These are phyloP conservation scores for Cystoderma amianthinum DNA, from an alignment of 768 basidiomycete species.

Conservation along the genomic window DNA sequence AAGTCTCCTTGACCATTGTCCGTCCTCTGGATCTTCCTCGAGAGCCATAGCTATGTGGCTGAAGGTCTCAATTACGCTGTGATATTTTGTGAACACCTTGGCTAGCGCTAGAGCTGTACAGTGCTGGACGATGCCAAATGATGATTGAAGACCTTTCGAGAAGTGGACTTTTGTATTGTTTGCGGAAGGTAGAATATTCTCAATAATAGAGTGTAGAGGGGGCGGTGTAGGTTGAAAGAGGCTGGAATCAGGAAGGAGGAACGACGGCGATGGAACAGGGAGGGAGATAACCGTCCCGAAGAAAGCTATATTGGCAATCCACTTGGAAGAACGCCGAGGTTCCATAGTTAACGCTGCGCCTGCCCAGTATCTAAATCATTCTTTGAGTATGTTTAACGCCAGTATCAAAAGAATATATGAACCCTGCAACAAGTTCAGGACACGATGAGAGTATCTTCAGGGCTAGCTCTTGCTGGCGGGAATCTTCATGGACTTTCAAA, in stretches of 20 bases:
- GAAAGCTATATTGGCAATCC: constrained; percentile 87
- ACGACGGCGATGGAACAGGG: constrained; percentile 58
- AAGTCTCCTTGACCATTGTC: constrained; percentile 66
- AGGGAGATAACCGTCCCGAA: constrained; percentile 74
- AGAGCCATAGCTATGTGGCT: constrained; percentile 41
- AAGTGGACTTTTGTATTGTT: constrained; percentile 68
- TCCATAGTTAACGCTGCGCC: constrained; percentile 67
- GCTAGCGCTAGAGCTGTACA: constrained; percentile 74
- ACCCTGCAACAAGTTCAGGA: constrained; percentile 84
- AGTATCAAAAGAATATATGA: constrained; percentile 12
- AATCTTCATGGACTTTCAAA: constrained; percentile 86
- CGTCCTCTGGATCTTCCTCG: constrained; percentile 53
- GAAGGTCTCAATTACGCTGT: constrained; percentile 43
- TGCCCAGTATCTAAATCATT: constrained; percentile 57
- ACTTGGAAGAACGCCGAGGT: constrained; percentile 81
- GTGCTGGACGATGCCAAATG: constrained; percentile 76
- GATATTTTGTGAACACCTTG: constrained; percentile 70
- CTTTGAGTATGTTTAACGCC: constrained; percentile 7
- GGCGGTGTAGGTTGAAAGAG: constrained; percentile 72
- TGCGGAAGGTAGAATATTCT: constrained; percentile 70
- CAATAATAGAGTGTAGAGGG: constrained; percentile 59
- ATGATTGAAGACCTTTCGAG: constrained; percentile 74
- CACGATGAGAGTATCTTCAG: constrained; percentile 75
- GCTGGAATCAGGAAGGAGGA: constrained; percentile 40
- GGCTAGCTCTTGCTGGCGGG: constrained; percentile 78